phyloP scores from a whole-genome alignment of 1,284 basidiomycete species.

The Ceratobasidium sp. region DNA sequence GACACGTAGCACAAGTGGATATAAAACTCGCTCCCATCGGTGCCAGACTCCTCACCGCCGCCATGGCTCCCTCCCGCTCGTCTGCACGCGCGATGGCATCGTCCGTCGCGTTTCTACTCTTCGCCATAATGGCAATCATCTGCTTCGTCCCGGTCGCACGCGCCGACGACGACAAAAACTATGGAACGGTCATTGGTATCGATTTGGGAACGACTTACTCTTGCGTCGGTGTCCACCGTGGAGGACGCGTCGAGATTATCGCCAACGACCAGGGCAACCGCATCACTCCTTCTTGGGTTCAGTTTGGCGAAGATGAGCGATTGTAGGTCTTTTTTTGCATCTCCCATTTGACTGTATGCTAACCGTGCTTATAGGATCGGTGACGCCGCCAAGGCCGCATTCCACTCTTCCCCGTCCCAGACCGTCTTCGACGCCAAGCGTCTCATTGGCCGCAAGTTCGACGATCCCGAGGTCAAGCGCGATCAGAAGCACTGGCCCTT shows the following conservation, averaged over 20 bases:
- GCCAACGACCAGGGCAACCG: constrained; percentile 98
- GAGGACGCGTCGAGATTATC: constrained; percentile 94
- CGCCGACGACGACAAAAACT: constrained; percentile 59
- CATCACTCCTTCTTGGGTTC: constrained; percentile 95
- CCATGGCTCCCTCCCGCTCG: constrained; percentile 35
- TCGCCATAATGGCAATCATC: constrained; percentile 36
- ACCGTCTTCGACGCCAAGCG: constrained; percentile 98
- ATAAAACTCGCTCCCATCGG: neutral
- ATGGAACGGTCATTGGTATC: constrained; percentile 95
- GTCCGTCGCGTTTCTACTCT: constrained; percentile 33
- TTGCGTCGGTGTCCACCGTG: constrained; percentile 78
- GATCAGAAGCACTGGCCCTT: constrained; percentile 92
- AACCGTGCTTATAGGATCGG: constrained; percentile 55
- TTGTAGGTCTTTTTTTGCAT: constrained; percentile 58
- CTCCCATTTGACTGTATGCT: neutral
- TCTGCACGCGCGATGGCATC: constrained; percentile 34
- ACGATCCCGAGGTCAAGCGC: constrained; percentile 77
- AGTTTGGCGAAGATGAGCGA: constrained; percentile 90
- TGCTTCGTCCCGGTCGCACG: constrained; percentile 37
- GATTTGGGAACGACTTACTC: constrained; percentile 68
- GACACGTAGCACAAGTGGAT: constrained; percentile 35
- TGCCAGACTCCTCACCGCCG: constrained; percentile 11
- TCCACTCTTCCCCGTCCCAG: constrained; percentile 86
- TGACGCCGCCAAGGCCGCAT: constrained; percentile 80
- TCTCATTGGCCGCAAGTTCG: constrained; percentile 88